Percentiles rank a stretch among this genome's conserved stretches.
phyloP scores from a whole-genome alignment of 2,329 filamentous ascomycete species.

The Hypomyces perniciosus region DNA sequence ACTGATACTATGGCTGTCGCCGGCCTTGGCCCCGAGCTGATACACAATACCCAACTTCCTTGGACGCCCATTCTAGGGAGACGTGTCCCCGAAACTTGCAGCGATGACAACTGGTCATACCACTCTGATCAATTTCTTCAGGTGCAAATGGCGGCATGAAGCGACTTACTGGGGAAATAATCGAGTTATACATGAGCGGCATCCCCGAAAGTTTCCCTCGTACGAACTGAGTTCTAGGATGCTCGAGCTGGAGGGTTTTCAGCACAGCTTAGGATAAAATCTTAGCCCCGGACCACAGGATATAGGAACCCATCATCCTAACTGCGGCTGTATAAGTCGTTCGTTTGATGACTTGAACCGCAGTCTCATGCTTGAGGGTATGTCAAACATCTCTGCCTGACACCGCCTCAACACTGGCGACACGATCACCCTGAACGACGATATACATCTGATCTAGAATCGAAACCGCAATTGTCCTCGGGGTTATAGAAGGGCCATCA shows the following conservation, averaged over 20 bases:
- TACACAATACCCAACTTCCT: conserved; percentile 10
- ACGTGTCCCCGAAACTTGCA: conserved; percentile 11
- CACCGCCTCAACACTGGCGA: too few species aligned
- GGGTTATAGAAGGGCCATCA: too few species aligned
- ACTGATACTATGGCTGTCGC: conserved; percentile 7
- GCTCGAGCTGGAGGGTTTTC: conserved; percentile 23
- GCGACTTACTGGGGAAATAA: conserved; percentile 19
- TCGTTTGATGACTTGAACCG: background rate
- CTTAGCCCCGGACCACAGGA: conserved; percentile 14
- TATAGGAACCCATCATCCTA: too few species aligned
- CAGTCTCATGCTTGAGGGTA: too few species aligned
- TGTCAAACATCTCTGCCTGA: too few species aligned
- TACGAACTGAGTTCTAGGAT: conserved; percentile 27
- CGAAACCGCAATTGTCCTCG: too few species aligned
- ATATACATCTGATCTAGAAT: too few species aligned
- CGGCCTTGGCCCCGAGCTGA: background rate
- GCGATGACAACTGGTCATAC: background rate
- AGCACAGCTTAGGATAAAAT: conserved; percentile 36
- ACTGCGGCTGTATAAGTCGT: background rate
- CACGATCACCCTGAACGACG: too few species aligned
- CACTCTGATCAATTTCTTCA: conserved; percentile 30
- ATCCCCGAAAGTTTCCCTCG: conserved; percentile 14
- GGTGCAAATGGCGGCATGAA: conserved; percentile 22
- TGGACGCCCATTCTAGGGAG: conserved; percentile 16
- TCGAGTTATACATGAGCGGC: conserved; percentile 19